These are phyloP conservation scores for Pseudogymnoascus sp. DNA, from an alignment of 2,329 filamentous ascomycete genomes.

Conservation along the genomic window DNA sequence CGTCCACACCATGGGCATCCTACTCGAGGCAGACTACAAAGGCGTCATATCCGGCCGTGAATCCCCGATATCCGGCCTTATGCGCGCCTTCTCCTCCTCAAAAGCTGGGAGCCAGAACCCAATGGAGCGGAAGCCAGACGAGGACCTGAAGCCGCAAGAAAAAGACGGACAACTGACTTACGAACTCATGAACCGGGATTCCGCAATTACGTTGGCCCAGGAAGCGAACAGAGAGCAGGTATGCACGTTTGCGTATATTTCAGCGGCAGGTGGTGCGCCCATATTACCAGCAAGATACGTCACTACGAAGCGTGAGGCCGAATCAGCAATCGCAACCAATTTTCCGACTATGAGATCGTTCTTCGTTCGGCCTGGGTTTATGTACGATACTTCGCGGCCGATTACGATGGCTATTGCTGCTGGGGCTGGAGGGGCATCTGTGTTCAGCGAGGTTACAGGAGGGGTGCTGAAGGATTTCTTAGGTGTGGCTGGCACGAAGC, in stretches of 20 bases:
- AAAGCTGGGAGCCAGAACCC: slow-evolving; percentile 63
- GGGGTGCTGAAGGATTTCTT: slow-evolving; percentile 69
- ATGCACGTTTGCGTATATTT: slow-evolving; percentile 75
- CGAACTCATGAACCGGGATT: slow-evolving; percentile 93
- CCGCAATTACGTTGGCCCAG: slow-evolving; percentile 73
- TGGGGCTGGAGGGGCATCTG: slow-evolving; percentile 63
- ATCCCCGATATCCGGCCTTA: slow-evolving; percentile 69
- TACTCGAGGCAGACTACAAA: slow-evolving; percentile 97
- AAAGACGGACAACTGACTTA: slow-evolving; percentile 78
- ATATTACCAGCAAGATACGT: slow-evolving; percentile 82
- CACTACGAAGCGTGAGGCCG: slow-evolving; percentile 83
- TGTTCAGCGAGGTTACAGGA: slow-evolving; percentile 71
- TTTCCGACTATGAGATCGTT: slow-evolving; percentile 71
- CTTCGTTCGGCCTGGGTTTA: slow-evolving; percentile 77
- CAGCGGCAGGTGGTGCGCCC: slow-evolving; percentile 77
- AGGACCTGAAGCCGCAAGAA: slow-evolving; percentile 57
- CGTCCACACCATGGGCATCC: slow-evolving; percentile 90
- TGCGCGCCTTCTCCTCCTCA: slow-evolving; percentile 65
- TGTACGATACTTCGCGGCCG: slow-evolving; percentile 77
- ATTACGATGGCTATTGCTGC: slow-evolving; percentile 82
- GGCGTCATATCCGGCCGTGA: slow-evolving; percentile 77
- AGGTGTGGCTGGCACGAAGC: slow-evolving; percentile 77
- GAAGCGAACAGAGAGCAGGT: slow-evolving; percentile 61
- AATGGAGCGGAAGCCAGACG: slow-evolving; percentile 51
- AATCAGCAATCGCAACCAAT: slow-evolving; percentile 62